These are phyloP conservation scores for Schwanniomyces vanrijiae DNA, from an alignment of 805 yeast genomes.

Conservation along the genomic window DNA sequence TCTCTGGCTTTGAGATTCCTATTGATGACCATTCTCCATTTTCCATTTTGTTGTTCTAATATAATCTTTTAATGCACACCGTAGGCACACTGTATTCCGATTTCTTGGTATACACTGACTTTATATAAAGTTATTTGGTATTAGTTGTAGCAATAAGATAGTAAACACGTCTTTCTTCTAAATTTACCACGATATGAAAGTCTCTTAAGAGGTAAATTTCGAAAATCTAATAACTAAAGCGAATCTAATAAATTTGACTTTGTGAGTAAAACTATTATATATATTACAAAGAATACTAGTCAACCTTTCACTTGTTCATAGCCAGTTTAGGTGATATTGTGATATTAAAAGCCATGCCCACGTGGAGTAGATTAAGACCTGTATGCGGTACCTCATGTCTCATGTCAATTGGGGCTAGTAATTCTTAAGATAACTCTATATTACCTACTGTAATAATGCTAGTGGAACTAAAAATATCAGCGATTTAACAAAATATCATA, in stretches of 20 bases:
- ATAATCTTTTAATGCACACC: neutral
- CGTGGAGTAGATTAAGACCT: neutral
- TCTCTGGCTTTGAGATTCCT: slow-evolving; percentile 4
- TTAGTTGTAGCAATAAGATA: no score
- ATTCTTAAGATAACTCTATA: no score
- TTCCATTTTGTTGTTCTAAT: neutral
- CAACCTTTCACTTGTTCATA: neutral
- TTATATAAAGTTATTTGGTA: neutral
- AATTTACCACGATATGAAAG: neutral
- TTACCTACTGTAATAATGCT: no score
- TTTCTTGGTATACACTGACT: neutral
- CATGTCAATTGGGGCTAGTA: no score
- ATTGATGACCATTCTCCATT: neutral
- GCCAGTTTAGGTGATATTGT: neutral
- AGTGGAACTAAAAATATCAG: no score
- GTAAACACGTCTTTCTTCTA: neutral
- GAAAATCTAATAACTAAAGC: neutral
- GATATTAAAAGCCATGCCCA: neutral
- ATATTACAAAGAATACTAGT: neutral
- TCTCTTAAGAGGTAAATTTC: neutral
- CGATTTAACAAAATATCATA: no score
- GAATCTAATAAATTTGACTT: neutral
- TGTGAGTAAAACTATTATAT: neutral
- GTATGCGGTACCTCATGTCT: neutral
- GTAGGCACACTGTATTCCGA: neutral